These are phyloP conservation scores for Oryza glumipatula DNA, from an alignment of 176 grass and related monocot genomes.

Conservation along the genomic window DNA sequence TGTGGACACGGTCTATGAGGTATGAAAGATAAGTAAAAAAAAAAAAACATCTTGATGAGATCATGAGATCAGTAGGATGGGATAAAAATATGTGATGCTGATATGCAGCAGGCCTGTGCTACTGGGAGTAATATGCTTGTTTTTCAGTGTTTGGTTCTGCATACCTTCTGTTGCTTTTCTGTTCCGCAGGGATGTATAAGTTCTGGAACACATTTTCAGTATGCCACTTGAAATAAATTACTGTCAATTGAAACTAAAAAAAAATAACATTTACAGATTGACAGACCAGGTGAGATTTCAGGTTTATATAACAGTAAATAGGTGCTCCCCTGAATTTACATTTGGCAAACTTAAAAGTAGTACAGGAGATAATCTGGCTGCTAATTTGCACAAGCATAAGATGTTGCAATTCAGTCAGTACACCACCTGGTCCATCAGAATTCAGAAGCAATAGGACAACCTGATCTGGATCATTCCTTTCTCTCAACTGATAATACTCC, in stretches of 20 bases:
- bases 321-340: background rate
- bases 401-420: background rate
- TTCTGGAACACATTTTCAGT: background rate
- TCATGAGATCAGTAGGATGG: conserved; percentile 7
- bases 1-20: conserved; percentile 1
- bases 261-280: background rate
- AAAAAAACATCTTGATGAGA: conserved; percentile 7
- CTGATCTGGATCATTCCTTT: conserved; percentile 3
- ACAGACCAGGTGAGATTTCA: background rate
- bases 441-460: conserved; percentile 8
- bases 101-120: conserved; percentile 18
- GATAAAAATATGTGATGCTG: background rate
- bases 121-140: conserved; percentile 19
- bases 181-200: background rate
- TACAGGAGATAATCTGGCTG: background rate
- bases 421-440: conserved; percentile 9
- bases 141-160: conserved; percentile 25
- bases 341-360: background rate
- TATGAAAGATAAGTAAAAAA: conserved; percentile 29
- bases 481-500: background rate
- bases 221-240: background rate
- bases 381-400: background rate
- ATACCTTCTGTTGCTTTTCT: background rate
- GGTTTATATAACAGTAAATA: background rate
- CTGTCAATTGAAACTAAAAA: background rate